Conservation (phyloP, 345 rosid genomes). For the Eucalyptus leucophloia region DNA sequence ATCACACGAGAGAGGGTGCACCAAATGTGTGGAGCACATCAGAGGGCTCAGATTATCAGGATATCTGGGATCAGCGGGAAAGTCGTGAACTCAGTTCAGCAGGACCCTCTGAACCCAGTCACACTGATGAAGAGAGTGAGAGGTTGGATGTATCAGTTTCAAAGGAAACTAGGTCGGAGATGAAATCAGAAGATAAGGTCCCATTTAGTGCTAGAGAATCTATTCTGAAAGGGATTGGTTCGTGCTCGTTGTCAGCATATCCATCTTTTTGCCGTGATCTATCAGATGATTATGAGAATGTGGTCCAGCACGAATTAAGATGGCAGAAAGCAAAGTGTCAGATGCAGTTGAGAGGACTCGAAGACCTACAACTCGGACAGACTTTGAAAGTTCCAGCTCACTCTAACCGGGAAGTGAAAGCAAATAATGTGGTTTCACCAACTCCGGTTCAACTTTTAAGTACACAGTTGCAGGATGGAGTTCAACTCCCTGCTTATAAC, state of each 20-base stretch:
- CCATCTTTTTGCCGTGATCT: slow-evolving; percentile 9
- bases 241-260: slow-evolving; percentile 16
- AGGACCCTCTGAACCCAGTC: slow-evolving; percentile 30
- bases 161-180: not conserved
- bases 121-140: slow-evolving; percentile 49
- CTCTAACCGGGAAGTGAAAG: not conserved
- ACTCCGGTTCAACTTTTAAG: not conserved
- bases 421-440: not conserved
- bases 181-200: slow-evolving; percentile 5
- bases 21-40: not conserved
- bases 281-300: slow-evolving; percentile 21
- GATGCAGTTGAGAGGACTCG: slow-evolving; percentile 36
- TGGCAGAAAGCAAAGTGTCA: slow-evolving; percentile 65
- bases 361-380: slow-evolving; percentile 33
- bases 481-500: not conserved
- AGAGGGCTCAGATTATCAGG: slow-evolving; percentile 18
- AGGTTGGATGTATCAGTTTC: slow-evolving; percentile 11
- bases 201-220: slow-evolving; percentile 9
- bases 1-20: slow-evolving; percentile 11
- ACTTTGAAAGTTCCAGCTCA: not conserved
- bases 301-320: slow-evolving; percentile 41
- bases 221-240: slow-evolving; percentile 4
- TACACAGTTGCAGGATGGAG: not conserved
- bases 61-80: slow-evolving; percentile 63
- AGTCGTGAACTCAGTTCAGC: slow-evolving; percentile 61